Evolutionary conservation across 148 eudicot genomes (phyloP), one percentile per base, ranked within the genome.

Genomic region (Amaranthus palmeri): DNA sequence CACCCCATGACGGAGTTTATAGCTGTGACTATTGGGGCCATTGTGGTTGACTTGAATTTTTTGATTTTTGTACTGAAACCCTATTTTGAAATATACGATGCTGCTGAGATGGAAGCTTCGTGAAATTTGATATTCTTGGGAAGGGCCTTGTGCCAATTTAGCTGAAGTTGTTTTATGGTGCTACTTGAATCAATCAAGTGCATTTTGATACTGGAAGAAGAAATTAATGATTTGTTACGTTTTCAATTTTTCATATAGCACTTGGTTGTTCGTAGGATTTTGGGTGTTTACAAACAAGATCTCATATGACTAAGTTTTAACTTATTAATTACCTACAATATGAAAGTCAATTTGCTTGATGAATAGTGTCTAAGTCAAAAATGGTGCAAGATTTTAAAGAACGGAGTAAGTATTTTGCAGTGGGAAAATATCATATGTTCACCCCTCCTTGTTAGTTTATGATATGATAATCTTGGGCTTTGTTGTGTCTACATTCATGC

Each of bases 41-140:
- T 44, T 70, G 54, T 64, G 68, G 70, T 65, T 74, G 51, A 54
- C 2, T 25, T 25, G 36, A 25, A 25, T 25, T 25, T 25, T 14
- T 68, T 15, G 11, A 49, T 72, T 52, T 17, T 10, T 41, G 10
- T 69, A 5, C 55, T 64, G 70, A 78, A 78, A 63, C 77, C 77
- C 81, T 78, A 78, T 17, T 42, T 65, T 73, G 40, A 41, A 4
- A 7, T 50, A 44, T 68, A 36, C 54, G 18, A 52, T 48, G 56
- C 15, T 42, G n/a, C 51, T 42, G 65, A 68, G 9, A 69, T 57
- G 40, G 52, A 53, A 61, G 53, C 25, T 46, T 54, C 6, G 41
- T n/a, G 15, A 15, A 8, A n/a, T 46, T 41, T 71, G 49, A 68
- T 40, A 40, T 25, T 3, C 5, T 0, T 61, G 42, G 15, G 13